phyloP scores from a whole-genome alignment of 805 yeast species.

The Jamesozyma piceae region DNA sequence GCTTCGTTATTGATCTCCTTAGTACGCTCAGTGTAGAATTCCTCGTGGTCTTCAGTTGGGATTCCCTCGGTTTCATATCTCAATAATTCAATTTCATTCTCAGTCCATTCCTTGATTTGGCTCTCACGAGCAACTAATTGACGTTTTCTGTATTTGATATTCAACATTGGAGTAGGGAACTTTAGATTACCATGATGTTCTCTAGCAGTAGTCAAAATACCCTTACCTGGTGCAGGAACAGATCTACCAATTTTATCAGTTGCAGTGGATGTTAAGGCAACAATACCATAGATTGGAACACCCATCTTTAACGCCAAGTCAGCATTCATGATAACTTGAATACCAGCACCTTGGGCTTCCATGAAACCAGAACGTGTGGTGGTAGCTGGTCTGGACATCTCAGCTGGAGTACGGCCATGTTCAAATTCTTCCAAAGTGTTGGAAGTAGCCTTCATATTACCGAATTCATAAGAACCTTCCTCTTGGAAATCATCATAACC shows the following conservation, averaged over 20 bases:
- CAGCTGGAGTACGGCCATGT: slow-evolving; percentile 95
- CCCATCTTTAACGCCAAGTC: slow-evolving; percentile 94
- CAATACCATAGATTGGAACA: slow-evolving; percentile 94
- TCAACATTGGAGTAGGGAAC: slow-evolving; percentile 71
- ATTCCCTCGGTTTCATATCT: slow-evolving; percentile 58
- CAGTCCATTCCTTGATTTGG: slow-evolving; percentile 81
- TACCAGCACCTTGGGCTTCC: slow-evolving; percentile 99
- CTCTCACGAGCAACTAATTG: slow-evolving; percentile 71
- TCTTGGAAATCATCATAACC: slow-evolving; percentile 99
- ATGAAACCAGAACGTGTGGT: slow-evolving; percentile 94
- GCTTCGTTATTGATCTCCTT: slow-evolving; percentile 85
- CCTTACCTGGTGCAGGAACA: slow-evolving; percentile 99
- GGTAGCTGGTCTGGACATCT: slow-evolving; percentile 98
- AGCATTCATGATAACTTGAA: slow-evolving; percentile 92
- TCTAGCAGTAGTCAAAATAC: slow-evolving; percentile 95
- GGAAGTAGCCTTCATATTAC: slow-evolving; percentile 97
- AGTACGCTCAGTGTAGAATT: slow-evolving; percentile 69
- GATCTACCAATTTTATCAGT: slow-evolving; percentile 98
- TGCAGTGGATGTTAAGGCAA: slow-evolving; percentile 93
- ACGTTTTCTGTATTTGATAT: slow-evolving; percentile 86
- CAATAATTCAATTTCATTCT: slow-evolving; percentile 62
- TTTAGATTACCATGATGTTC: slow-evolving; percentile 78
- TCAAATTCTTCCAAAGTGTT: slow-evolving; percentile 79
- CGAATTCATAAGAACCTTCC: slow-evolving; percentile 96
- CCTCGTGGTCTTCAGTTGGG: slow-evolving; percentile 41